These are phyloP conservation scores for Moesziomyces antarcticus DNA, from an alignment of 1,284 basidiomycete genomes.

Conservation along the genomic window DNA sequence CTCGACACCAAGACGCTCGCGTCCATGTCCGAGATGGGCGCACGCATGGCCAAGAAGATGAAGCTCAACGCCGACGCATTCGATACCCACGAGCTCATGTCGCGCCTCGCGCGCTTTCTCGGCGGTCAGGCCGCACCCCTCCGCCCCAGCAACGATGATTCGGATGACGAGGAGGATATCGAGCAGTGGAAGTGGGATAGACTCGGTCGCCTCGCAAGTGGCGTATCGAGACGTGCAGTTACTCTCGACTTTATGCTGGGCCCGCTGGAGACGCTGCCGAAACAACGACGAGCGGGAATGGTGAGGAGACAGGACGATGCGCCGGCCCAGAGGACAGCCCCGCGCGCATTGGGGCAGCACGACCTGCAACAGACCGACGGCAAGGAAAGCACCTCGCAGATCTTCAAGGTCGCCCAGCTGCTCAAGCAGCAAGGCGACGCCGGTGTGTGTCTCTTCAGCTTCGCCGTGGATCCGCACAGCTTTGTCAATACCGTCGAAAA, in stretches of 20 bases:
- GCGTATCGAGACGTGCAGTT: constrained; percentile 47
- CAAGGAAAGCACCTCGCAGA: constrained; percentile 57
- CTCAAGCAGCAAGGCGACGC: constrained; percentile 66
- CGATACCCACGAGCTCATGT: constrained; percentile 61
- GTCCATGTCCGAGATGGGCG: constrained; percentile 58
- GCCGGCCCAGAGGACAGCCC: constrained; percentile 31
- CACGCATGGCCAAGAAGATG: constrained; percentile 59
- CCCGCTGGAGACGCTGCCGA: constrained; percentile 52
- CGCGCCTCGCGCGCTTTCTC: constrained; percentile 43
- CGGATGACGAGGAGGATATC: constrained; percentile 25
- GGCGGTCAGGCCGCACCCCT: constrained; percentile 43
- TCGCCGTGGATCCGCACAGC: constrained; percentile 85
- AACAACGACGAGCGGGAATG: constrained; percentile 20
- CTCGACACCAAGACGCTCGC: constrained; percentile 61
- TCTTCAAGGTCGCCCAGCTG: constrained; percentile 68
- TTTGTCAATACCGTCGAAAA: constrained; percentile 94
- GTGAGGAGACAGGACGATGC: constrained; percentile 15
- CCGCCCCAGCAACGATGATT: constrained; percentile 9
- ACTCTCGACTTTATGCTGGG: constrained; percentile 63
- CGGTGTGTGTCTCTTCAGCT: constrained; percentile 80
- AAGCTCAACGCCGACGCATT: constrained; percentile 59
- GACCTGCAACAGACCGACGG: constrained; percentile 55
- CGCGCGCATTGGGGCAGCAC: constrained; percentile 34
- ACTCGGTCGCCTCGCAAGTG: constrained; percentile 43
- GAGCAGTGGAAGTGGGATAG: constrained; percentile 59